Percentiles rank a stretch among this genome's conserved stretches.
Conservation (phyloP, 768 basidiomycete species). For the Galerina marginata region DNA sequence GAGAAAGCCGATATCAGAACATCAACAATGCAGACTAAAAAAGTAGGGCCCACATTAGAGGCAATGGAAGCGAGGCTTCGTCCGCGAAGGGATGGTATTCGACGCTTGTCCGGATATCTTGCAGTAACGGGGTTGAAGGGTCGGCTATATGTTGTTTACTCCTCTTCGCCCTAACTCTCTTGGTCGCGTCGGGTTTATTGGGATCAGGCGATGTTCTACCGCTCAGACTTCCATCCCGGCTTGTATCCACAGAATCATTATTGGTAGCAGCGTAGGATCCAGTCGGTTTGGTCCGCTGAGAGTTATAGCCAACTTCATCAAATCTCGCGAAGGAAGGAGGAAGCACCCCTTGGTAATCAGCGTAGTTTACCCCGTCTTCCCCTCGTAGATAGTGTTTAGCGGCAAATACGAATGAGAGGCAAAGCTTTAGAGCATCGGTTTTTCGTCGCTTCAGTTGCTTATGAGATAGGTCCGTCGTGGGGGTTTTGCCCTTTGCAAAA, state of each 20-base stretch:
- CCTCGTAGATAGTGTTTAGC: constrained; percentile 86
- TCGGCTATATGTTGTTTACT: constrained; percentile 62
- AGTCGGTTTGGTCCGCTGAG: constrained; percentile 31
- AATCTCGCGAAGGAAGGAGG: constrained; percentile 63
- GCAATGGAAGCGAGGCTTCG: constrained; percentile 75
- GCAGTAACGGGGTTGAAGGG: constrained; percentile 67
- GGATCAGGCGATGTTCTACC: constrained; percentile 42
- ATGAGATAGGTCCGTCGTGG: constrained; percentile 48
- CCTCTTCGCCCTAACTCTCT: constrained; percentile 72
- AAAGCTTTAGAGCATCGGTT: constrained; percentile 69
- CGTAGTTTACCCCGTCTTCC: constrained; percentile 75
- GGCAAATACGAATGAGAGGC: constrained; percentile 73
- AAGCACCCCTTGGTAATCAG: constrained; percentile 70
- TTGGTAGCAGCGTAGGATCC: constrained; percentile 50
- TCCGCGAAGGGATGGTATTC: constrained; percentile 66
- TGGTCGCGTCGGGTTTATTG: constrained; percentile 56
- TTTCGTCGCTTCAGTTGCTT: constrained; percentile 68
- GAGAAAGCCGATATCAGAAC: neutral
- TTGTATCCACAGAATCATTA: constrained; percentile 30
- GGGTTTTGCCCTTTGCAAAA: constrained; percentile 57
- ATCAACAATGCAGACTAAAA: neutral
- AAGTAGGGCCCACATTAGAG: constrained; percentile 62
- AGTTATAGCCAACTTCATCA: constrained; percentile 48
- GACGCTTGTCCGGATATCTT: constrained; percentile 55
- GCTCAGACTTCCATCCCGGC: constrained; percentile 36